Conservation (phyloP, 192 early-diverging fungal species). For the Gamsiella multidivaricata region DNA sequence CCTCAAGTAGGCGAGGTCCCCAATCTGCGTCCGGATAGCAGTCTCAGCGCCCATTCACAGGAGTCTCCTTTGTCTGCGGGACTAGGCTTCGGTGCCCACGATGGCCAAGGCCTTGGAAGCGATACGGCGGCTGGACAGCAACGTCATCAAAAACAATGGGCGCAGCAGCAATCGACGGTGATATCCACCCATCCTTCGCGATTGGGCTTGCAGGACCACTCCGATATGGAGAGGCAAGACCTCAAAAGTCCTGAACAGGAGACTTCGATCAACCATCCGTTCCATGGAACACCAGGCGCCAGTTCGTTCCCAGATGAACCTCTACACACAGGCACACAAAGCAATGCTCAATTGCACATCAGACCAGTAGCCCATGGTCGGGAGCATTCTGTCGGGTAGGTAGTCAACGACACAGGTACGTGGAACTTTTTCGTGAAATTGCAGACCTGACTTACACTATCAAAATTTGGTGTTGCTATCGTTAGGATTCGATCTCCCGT, state of each 20-base stretch:
- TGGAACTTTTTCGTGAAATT: too few relatives aligned
- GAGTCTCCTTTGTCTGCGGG: conserved; percentile 4
- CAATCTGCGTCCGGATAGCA: not conserved
- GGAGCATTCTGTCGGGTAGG: conserved; percentile 16
- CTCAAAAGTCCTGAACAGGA: conserved; percentile 33
- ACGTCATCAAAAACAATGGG: too few relatives aligned
- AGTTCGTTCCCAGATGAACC: not conserved
- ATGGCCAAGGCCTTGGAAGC: not conserved
- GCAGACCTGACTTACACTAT: too few relatives aligned
- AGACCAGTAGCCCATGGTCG: conserved; percentile 2
- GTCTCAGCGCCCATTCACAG: not conserved
- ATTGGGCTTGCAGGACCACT: conserved; percentile 27
- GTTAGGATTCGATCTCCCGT: conserved; percentile 28
- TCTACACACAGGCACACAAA: not conserved
- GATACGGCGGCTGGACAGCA: not conserved
- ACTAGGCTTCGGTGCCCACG: conserved; percentile 8
- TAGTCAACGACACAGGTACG: not conserved
- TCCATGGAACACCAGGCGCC: not conserved
- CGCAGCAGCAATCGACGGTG: conserved; percentile 14
- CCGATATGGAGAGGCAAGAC: conserved; percentile 34
- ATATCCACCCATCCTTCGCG: conserved; percentile 38
- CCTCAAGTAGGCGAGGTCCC: not conserved
- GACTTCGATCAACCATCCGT: not conserved
- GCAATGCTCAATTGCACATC: conserved; percentile 5
- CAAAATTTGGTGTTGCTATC: too few relatives aligned